A percentile compares a stretch with the other conserved stretches of the same genome.
Evolutionary conservation across 805 yeast genomes (phyloP).

Genomic region (Zygoascus tannicola): DNA sequence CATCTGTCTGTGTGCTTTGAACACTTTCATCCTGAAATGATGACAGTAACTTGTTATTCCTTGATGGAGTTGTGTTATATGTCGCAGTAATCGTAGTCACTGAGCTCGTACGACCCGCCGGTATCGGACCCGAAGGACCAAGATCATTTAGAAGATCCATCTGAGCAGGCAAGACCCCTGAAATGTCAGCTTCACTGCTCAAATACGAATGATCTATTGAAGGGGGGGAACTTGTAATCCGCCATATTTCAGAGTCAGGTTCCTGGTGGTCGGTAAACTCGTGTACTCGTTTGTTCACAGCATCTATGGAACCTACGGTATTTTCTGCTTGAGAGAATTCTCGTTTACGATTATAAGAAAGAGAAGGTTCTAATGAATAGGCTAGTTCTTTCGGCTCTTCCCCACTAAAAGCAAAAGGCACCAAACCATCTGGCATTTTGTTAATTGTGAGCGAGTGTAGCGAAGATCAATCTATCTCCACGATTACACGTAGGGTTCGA

Average conservation of each 20-base stretch:
- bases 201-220: conserved; percentile 6
- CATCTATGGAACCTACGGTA: conserved; percentile 3
- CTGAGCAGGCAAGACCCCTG: background rate
- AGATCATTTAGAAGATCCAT: background rate
- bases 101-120: background rate
- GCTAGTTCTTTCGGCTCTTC: conserved; percentile 5
- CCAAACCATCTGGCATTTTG: conserved; percentile 3
- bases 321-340: conserved; percentile 12
- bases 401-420: conserved; percentile 9
- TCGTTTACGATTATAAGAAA: conserved; percentile 11
- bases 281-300: conserved; percentile 10
- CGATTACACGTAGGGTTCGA: no score
- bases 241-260: conserved; percentile 8
- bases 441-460: no score
- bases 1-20: background rate
- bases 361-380: conserved; percentile 11
- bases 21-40: background rate
- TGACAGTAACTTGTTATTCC: background rate
- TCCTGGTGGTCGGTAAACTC: conserved; percentile 12
- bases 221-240: conserved; percentile 12
- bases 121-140: background rate
- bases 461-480: no score
- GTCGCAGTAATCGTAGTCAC: background rate
- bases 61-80: background rate
- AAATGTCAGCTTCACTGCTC: conserved; percentile 1